Conservation (phyloP, 305 asterid species). For the Fraxinus nigra region DNA sequence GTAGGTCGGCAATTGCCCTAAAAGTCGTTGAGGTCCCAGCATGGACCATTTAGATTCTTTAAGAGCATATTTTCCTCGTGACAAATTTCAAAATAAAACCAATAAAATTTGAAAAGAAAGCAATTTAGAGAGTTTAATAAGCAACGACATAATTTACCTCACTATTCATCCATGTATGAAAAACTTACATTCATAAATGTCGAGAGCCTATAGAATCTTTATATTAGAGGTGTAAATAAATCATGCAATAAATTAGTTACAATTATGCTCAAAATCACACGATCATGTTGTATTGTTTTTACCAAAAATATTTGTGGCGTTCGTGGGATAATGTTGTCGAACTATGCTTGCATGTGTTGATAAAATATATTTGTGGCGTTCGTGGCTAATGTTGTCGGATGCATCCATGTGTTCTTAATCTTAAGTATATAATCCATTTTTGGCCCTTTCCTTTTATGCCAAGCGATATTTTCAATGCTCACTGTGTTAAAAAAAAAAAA, state of each 20-base stretch:
- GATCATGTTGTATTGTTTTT: not conserved
- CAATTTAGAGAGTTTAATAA: no score
- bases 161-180: not conserved
- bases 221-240: not conserved
- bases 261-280: not conserved
- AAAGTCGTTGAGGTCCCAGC: not conserved
- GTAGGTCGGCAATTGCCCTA: not conserved
- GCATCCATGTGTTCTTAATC: not conserved
- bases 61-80: no score
- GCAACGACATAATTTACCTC: no score
- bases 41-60: not conserved
- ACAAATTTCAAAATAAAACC: no score
- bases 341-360: not conserved
- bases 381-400: not conserved
- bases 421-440: no score
- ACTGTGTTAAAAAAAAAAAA: no score
- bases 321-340: not conserved
- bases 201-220: not conserved
- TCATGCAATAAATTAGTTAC: not conserved
- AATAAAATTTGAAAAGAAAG: no score
- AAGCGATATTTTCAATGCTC: not conserved
- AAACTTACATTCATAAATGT: not conserved
- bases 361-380: not conserved
- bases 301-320: not conserved
- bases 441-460: not conserved